Percentiles rank a stretch among this genome's conserved stretches.
phyloP scores from a whole-genome alignment of 2,329 filamentous ascomycete genomes.

The Ophiosphaerella korrae region DNA sequence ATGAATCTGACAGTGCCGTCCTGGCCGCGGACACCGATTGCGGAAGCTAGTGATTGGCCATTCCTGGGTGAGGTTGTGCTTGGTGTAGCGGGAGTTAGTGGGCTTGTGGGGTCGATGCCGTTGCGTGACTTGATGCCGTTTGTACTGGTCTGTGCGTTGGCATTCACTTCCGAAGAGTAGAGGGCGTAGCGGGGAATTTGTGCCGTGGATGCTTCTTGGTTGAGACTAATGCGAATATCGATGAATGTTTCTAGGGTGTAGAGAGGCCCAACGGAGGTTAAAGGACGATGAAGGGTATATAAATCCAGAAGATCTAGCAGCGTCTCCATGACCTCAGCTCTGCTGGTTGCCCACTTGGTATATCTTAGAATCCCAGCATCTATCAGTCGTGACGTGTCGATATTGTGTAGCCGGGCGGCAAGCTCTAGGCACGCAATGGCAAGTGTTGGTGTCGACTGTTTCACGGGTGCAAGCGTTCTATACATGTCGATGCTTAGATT shows the following conservation, averaged over 20 bases:
- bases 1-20: conserved; percentile 89
- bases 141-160: conserved; percentile 15
- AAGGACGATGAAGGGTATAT: conserved; percentile 81
- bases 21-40: conserved; percentile 49
- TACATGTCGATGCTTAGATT: conserved; percentile 87
- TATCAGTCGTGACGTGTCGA: conserved; percentile 57
- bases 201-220: conserved; percentile 74
- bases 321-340: conserved; percentile 66
- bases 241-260: conserved; percentile 81
- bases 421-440: conserved; percentile 83
- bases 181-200: conserved; percentile 66
- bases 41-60: conserved; percentile 42
- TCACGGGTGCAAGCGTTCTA: conserved; percentile 89
- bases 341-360: conserved; percentile 49
- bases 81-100: conserved; percentile 52
- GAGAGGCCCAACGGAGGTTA: conserved; percentile 73
- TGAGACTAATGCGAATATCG: conserved; percentile 82
- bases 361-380: conserved; percentile 55
- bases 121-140: conserved; percentile 40
- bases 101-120: conserved; percentile 40
- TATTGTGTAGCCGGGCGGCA: conserved; percentile 69
- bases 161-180: conserved; percentile 40
- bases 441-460: conserved; percentile 85
- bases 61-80: conserved; percentile 49
- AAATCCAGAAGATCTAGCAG: conserved; percentile 89